Percentiles rank a stretch among this genome's conserved stretches.
Evolutionary conservation across 208 protist species (phyloP).

Genomic region (Leptomonas seymouri): DNA sequence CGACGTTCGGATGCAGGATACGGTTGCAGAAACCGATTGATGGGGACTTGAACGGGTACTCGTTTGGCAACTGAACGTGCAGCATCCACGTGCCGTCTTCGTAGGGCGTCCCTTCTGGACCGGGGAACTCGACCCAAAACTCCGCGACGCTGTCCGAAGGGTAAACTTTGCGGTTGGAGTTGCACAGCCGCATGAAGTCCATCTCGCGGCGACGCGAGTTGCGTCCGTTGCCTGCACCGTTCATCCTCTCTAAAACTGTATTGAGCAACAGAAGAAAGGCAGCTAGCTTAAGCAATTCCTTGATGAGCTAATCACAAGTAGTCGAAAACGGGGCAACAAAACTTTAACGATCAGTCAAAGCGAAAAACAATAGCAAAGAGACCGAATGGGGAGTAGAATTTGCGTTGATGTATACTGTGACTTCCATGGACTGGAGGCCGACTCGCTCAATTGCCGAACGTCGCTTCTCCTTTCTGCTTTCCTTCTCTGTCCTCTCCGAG

Average conservation of each 20-base stretch:
- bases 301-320: too few species aligned
- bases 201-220: constrained; percentile 88
- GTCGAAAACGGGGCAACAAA: too few species aligned
- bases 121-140: constrained; percentile 97
- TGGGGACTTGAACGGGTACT: constrained; percentile 99
- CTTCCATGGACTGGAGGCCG: too few species aligned
- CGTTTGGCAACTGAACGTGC: constrained; percentile 95
- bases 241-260: constrained; percentile 12
- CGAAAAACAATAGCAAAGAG: too few species aligned
- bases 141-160: constrained; percentile 92
- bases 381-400: too few species aligned
- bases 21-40: constrained; percentile 98
- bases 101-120: constrained; percentile 97
- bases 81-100: constrained; percentile 97
- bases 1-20: constrained; percentile 99
- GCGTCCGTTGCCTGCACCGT: constrained; percentile 31
- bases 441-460: too few species aligned
- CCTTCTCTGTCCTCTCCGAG: too few species aligned
- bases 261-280: constrained; percentile 5
- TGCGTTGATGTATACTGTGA: too few species aligned
- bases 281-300: not conserved
- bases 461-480: too few species aligned
- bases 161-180: constrained; percentile 93
- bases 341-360: too few species aligned
- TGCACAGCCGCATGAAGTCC: constrained; percentile 98